Evolutionary conservation across 768 basidiomycete species (phyloP), one percentile per base, ranked within the genome.

Genomic region (Tylopilus plumbeoviolaceoides): DNA sequence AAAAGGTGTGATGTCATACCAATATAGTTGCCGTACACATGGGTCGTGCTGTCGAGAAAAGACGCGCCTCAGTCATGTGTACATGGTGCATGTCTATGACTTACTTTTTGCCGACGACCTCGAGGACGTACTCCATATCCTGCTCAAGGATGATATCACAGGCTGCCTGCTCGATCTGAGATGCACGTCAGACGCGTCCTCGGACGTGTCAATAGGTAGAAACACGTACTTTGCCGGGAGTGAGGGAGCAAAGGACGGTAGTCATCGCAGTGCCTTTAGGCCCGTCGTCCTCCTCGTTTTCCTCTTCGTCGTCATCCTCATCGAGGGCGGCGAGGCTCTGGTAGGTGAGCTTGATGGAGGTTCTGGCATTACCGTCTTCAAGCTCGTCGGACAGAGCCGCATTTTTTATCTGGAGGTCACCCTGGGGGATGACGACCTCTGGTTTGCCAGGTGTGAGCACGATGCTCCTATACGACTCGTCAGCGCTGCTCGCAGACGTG

Each of bases 1-100:
- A 50, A 33, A 48, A 35, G 11, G 10, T 44, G 21, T 10, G 20
- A 47, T 36, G 35, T 43, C 54, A 42, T 69, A 87, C 88, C 82
- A 66, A 94, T 81, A 70, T 91, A 93, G 71, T 93, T 91, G 50
- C 92, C 91, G 57, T 85, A 83, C 55, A 94, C 71, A 71, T 91
- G 83, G 45, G 93, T 77, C 45, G 85, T 90, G 50, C 4, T 7
- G 48, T 50, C 25, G 14, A 44, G 54, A 28, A 25, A 46, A 33
- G 10, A 48, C 17, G 25, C 47, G 10, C 18, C 51, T 64, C 52
- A 56, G 61, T 59, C 45, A 28, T 7, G 20, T 36, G 28, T 8
- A 10, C 12, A 42, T 25, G 23, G 14, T 31, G 43, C 35, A 27
- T 11, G 31, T 40, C 33, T 20, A 23, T 47, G 12, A 58, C 77